Evolutionary conservation across 2,329 filamentous ascomycete species (phyloP).

Genomic region (Polychaeton citri): DNA sequence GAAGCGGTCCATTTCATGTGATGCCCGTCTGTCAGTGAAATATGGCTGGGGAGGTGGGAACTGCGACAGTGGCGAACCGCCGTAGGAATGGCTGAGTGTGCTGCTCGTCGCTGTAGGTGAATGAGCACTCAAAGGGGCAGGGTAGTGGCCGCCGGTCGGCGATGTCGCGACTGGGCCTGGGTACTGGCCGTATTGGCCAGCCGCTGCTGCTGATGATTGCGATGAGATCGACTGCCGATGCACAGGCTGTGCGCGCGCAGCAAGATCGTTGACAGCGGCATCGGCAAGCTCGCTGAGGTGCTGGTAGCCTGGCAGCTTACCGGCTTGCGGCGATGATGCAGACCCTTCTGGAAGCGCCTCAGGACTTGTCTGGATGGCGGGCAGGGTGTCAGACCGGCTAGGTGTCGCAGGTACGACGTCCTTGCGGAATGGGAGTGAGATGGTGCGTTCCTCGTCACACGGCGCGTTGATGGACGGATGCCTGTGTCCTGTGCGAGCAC

Average conservation of each 20-base stretch:
- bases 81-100: background rate
- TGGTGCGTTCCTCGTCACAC: no score
- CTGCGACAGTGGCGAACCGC: background rate
- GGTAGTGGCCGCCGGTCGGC: no score
- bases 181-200: no score
- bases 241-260: no score
- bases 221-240: no score
- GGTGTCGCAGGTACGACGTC: background rate
- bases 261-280: constrained; percentile 5
- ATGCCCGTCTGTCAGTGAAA: constrained; percentile 5
- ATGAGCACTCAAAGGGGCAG: background rate
- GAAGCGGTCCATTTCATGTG: background rate
- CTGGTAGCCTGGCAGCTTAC: constrained; percentile 7
- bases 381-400: background rate
- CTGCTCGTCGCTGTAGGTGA: background rate
- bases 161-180: no score
- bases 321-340: background rate
- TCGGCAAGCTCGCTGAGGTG: constrained; percentile 17
- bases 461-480: no score
- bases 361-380: background rate
- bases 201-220: no score
- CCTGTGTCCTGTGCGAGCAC: background rate
- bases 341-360: no score
- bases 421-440: no score
- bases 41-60: constrained; percentile 4